Base-by-base conservation (phyloP, 2,329 filamentous ascomycete genomes). In the Albophoma yamanashiensis region DNA sequence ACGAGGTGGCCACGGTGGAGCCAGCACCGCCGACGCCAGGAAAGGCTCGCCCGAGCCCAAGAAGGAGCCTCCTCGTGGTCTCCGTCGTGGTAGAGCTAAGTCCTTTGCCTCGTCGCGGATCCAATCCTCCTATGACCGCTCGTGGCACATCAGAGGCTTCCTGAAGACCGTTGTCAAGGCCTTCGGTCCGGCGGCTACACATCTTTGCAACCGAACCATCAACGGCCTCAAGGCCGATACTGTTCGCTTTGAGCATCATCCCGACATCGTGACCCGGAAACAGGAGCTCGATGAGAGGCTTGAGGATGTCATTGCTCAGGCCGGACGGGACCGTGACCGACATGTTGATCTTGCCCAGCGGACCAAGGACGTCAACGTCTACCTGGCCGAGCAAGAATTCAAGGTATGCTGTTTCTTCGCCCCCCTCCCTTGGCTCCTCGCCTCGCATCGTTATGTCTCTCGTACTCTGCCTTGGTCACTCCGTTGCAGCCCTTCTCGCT, bases 61-160 rank as follows among this genome's bases (percentile, higher is more conserved):
- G 62, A 61, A 70, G 56, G 64, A 69, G 59, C 79, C 77, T 62
- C 68, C 73, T 50, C 71, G 72, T 57, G 69, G 73, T 60, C 71
- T 73, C 55, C 73, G 72, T 64, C 77, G 79, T 63, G 79, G 79
- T 62, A 79, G 81, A 60, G 78, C 80, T 70, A 85, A 85, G 73
- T 78, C 78, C 66, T 84, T 83, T 66, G 74, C 77, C 62, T 78
- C 82, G 63, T 73, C 77, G 63, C 79, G 77, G 63, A 78, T 81
- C 58, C 83, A 85, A 69, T 82, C 82, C 57, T 78, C 79, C 60
- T 82, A 83, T 64, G 82, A 85, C 69, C 84, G 88, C 59, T 83
- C 87, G 69, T 79, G 87, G 64, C 82, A 88, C 65, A 77, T 90
- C 66, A 87, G 87, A 71, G 83, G 84, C 60, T 78, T 79, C 31